A percentile compares a stretch with the other conserved stretches of the same genome.
These are phyloP conservation scores for Dendrostoma leiphaemia DNA, from an alignment of 2,329 filamentous ascomycete genomes.

Conservation along the genomic window DNA sequence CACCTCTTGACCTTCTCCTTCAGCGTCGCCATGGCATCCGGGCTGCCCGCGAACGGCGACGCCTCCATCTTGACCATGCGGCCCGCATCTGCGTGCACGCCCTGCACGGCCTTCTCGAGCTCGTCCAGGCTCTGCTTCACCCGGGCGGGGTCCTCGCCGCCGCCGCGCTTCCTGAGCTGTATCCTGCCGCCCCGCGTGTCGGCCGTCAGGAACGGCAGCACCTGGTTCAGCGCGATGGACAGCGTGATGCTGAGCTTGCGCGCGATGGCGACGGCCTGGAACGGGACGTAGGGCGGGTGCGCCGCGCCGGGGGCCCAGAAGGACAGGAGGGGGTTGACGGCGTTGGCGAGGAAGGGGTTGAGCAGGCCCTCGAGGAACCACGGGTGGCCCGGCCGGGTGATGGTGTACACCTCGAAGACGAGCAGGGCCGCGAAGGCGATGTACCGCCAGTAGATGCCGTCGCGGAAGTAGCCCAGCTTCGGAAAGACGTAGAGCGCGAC, in stretches of 20 bases:
- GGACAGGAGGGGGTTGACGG: slow-evolving; percentile 32
- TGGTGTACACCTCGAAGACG: slow-evolving; percentile 55
- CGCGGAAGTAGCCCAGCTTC: slow-evolving; percentile 65
- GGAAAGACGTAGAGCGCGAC: slow-evolving; percentile 60
- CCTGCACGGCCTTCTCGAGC: slow-evolving; percentile 57
- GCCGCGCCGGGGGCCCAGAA: slow-evolving; percentile 35
- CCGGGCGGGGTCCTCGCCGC: slow-evolving; percentile 50
- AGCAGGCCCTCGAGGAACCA: slow-evolving; percentile 38
- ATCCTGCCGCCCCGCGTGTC: slow-evolving; percentile 33
- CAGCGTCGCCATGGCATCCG: slow-evolving; percentile 60
- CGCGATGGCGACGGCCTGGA: slow-evolving; percentile 75
- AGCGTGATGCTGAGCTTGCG: slow-evolving; percentile 75
- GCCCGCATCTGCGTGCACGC: slow-evolving; percentile 66
- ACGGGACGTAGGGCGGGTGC: slow-evolving; percentile 72
- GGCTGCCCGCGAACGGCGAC: slow-evolving; percentile 76
- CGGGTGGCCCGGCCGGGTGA: slow-evolving; percentile 54
- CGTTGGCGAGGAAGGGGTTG: slow-evolving; percentile 39
- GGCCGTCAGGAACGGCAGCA: slow-evolving; percentile 63
- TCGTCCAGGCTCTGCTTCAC: slow-evolving; percentile 62
- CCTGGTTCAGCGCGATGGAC: slow-evolving; percentile 80
- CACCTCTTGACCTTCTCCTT: slow-evolving; percentile 77
- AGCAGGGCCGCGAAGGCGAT: slow-evolving; percentile 52
- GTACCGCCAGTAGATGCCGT: slow-evolving; percentile 67
- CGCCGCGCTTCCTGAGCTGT: slow-evolving; percentile 30
- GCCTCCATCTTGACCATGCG: slow-evolving; percentile 75